These are phyloP conservation scores for Colletotrichum kahawae DNA, from an alignment of 2,329 filamentous ascomycete genomes.

Conservation along the genomic window DNA sequence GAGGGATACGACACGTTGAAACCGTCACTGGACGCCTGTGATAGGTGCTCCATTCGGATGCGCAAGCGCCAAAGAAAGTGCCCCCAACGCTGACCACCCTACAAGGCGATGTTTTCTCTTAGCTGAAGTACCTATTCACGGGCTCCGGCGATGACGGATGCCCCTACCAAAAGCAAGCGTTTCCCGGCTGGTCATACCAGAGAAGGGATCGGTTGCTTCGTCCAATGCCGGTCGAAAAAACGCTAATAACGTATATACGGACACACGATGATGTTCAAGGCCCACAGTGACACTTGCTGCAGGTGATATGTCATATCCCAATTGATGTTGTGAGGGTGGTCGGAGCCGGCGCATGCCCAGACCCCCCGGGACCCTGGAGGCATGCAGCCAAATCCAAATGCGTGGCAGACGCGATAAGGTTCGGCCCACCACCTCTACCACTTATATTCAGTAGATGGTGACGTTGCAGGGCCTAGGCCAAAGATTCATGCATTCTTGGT, in stretches of 20 bases:
- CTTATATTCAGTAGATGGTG: neutral
- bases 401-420: neutral
- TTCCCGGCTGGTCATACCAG: neutral
- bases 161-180: neutral
- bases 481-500: neutral
- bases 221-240: neutral
- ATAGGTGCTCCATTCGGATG: neutral
- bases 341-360: neutral
- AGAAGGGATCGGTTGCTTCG: neutral
- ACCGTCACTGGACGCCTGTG: neutral
- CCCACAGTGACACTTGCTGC: neutral
- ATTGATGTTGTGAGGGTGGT: neutral
- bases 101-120: neutral
- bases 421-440: neutral
- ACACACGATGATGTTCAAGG: neutral
- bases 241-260: neutral
- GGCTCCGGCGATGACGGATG: neutral
- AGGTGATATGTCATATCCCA: neutral
- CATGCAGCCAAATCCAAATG: neutral
- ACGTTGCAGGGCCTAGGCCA: neutral
- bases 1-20: neutral
- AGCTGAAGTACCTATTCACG: neutral
- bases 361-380: neutral
- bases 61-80: neutral
- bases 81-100: neutral